A percentile compares a stretch with the other conserved stretches of the same genome.
Conservation (phyloP, 73 alveolate genomes). For the Paramecium octaurelia region DNA sequence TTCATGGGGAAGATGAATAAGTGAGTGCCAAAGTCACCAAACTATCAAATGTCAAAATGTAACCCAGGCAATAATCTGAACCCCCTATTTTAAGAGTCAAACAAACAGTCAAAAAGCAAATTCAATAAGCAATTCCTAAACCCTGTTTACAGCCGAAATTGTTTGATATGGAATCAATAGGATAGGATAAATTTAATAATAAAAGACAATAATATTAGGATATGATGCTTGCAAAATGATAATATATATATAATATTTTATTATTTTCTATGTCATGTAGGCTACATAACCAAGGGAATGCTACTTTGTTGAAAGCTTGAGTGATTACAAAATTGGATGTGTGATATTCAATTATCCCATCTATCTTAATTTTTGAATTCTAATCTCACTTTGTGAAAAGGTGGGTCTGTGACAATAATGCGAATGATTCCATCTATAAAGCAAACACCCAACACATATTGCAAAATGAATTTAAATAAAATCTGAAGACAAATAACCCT, state of each 20-base stretch:
- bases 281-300: slow-evolving; percentile 20
- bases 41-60: background rate
- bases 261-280: background rate
- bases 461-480: slow-evolving; percentile 48
- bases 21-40: background rate
- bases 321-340: slow-evolving; percentile 63
- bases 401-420: slow-evolving; percentile 67
- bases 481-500: slow-evolving; percentile 63
- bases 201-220: background rate
- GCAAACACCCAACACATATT: slow-evolving; percentile 70
- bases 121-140: background rate
- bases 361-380: background rate
- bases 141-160: background rate
- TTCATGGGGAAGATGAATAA: background rate
- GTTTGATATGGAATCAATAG: slow-evolving; percentile 17
- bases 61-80: background rate
- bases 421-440: slow-evolving; percentile 71
- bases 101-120: background rate
- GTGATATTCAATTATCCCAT: slow-evolving; percentile 71
- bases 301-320: slow-evolving; percentile 35
- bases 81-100: background rate
- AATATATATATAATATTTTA: background rate
- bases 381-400: slow-evolving; percentile 60
- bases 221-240: background rate
- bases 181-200: background rate